These are phyloP conservation scores for Cutaneotrichosporon cutaneum DNA, from an alignment of 1,284 basidiomycete genomes.

Conservation along the genomic window DNA sequence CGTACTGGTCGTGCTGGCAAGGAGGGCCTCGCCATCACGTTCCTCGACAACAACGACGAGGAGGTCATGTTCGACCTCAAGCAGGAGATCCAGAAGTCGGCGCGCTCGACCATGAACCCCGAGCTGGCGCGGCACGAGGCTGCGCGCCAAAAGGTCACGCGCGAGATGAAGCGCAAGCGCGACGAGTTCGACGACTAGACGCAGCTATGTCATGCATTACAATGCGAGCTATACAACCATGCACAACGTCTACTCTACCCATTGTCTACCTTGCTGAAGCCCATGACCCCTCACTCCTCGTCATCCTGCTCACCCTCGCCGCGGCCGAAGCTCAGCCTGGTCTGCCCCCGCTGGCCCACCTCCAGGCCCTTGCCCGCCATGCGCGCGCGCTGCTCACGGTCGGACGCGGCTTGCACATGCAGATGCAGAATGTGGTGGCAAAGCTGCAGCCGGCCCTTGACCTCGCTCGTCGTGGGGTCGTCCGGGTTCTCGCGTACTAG, in stretches of 20 bases:
- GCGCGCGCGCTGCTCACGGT: not conserved
- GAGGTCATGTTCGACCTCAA: conserved; percentile 82
- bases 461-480: not conserved
- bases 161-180: conserved; percentile 70
- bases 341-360: conserved; percentile 9
- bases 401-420: not conserved
- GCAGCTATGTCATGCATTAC: conserved; percentile 1
- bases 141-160: conserved; percentile 79
- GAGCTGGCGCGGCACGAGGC: conserved; percentile 87
- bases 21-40: conserved; percentile 86
- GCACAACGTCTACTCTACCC: not conserved
- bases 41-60: conserved; percentile 91
- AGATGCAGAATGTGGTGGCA: not conserved
- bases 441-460: conserved; percentile 12
- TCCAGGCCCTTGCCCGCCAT: not conserved
- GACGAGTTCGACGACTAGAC: conserved; percentile 22
- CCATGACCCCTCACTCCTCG: not conserved
- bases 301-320: not conserved
- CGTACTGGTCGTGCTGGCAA: conserved; percentile 98
- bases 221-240: conserved; percentile 5
- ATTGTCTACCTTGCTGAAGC: not conserved
- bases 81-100: conserved; percentile 82
- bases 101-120: conserved; percentile 79
- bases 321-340: conserved; percentile 14
- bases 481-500: not conserved